Conservation (phyloP, 1,139 yeast genomes). For the Scheffersomyces cryptocercus region DNA sequence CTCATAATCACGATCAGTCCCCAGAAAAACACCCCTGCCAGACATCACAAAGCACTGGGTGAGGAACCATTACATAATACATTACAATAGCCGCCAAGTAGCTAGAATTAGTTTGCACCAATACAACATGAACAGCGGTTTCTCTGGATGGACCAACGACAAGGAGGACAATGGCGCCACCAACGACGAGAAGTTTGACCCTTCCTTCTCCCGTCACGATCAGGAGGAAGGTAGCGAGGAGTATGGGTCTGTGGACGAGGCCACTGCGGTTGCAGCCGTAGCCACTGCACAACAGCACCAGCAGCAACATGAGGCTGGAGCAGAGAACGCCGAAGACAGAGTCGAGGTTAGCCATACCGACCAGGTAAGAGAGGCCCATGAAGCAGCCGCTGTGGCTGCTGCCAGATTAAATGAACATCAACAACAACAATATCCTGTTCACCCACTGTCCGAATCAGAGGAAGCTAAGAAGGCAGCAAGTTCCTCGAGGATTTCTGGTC, state of each 20-base stretch:
- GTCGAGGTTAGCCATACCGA: constrained; percentile 10
- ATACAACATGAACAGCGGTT: constrained; percentile 23
- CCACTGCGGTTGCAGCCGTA: constrained; percentile 33
- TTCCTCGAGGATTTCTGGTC: constrained; percentile 3
- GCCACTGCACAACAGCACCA: constrained; percentile 20
- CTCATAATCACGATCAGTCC: not conserved
- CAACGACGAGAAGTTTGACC: constrained; percentile 28
- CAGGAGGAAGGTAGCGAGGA: constrained; percentile 18
- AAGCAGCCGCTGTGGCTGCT: constrained; percentile 11
- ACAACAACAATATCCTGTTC: constrained; percentile 4
- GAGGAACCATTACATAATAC: constrained; percentile 11
- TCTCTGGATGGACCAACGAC: constrained; percentile 25
- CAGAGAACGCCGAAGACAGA: constrained; percentile 4
- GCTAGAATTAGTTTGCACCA: not conserved
- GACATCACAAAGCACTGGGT: constrained; percentile 8
- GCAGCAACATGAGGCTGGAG: constrained; percentile 1
- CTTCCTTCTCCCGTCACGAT: constrained; percentile 29
- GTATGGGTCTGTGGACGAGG: constrained; percentile 29
- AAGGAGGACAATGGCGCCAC: constrained; percentile 13
- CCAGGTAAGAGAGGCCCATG: constrained; percentile 12
- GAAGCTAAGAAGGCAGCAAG: constrained; percentile 9
- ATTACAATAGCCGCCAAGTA: constrained; percentile 5
- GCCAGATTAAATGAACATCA: constrained; percentile 1
- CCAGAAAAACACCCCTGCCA: constrained; percentile 7
- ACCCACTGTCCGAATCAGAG: not conserved